Base-by-base conservation (phyloP, 805 yeast species). In the Metschnikowia chrysomelidarum region DNA sequence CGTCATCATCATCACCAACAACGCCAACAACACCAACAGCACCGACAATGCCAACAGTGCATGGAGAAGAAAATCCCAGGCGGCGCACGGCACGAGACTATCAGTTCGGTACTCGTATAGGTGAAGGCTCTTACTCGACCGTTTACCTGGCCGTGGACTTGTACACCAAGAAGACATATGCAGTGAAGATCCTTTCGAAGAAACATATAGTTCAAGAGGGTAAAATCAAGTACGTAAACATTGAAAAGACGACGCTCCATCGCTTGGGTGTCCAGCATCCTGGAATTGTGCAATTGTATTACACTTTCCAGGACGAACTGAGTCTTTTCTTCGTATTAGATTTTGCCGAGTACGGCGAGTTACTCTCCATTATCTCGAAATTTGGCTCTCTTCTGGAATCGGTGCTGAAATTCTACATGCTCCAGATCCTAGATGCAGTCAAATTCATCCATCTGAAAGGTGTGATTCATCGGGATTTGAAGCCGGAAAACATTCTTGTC, bases 91-190 rank as follows among this genome's bases (percentile, higher is more conserved):
- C 87, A 9, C 78, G 80, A 46, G 98, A 93, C 56, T 93, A 89
- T 59, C 82, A 80, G 44, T 87, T 93, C 56, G 94, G 95, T 7
- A 79, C 86, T 12, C 79, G 83, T 27, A 75, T 93, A 16, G 98
- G 98, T 4, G 96, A 87, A 56, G 98, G 98, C 1, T 87, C 97
- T 6, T 93, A 91, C 56, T 89, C 98, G 8, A 87, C 94, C 5
- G 98, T 91, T 7, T 86, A 78, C 50, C 83, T 85, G 39, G 98
- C 96, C 0, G 67, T 83, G 4, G 96, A 91, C 43, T 56, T 78
- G 16, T 80, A 78, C 50, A 82, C 85, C 29, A 71, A 78, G 54
- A 75, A 80, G 40, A 80, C 87, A 6, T 93, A 80, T 55, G 98
- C 98, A 16, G 80, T 93, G 48, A 93, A 93, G 61, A 84, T 93